These are phyloP conservation scores for Talaromyces pinophilus DNA, from an alignment of 2,329 filamentous ascomycete species.

Conservation along the genomic window DNA sequence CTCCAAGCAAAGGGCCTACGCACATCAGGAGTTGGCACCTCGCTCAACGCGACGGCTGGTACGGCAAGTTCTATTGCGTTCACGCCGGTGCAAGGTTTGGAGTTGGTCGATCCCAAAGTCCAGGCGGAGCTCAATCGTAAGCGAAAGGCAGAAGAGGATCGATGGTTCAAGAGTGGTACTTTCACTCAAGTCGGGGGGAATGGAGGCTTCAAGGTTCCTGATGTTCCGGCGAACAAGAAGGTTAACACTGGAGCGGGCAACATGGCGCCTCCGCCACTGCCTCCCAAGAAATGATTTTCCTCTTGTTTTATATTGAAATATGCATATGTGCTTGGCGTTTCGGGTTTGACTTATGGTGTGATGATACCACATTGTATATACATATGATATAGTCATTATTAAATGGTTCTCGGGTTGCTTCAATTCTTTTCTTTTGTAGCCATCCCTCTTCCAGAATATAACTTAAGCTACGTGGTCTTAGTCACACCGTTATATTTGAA, in stretches of 20 bases:
- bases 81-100: slow-evolving; percentile 89
- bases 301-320: neutral
- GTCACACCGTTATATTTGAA: neutral
- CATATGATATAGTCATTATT: slow-evolving; percentile 5
- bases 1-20: slow-evolving; percentile 71
- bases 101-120: slow-evolving; percentile 91
- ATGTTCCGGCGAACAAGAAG: slow-evolving; percentile 72
- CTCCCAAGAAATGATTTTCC: slow-evolving; percentile 29
- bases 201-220: slow-evolving; percentile 80
- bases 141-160: slow-evolving; percentile 88
- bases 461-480: neutral
- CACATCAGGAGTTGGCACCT: slow-evolving; percentile 76
- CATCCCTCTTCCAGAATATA: neutral
- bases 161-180: slow-evolving; percentile 96
- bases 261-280: slow-evolving; percentile 48
- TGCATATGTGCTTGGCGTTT: slow-evolving; percentile 20
- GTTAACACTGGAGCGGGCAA: slow-evolving; percentile 64
- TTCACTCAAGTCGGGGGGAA: slow-evolving; percentile 79
- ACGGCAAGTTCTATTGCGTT: slow-evolving; percentile 88
- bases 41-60: slow-evolving; percentile 64
- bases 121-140: slow-evolving; percentile 86
- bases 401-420: neutral
- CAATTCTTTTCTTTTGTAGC: neutral
- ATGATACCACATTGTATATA: slow-evolving; percentile 23
- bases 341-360: slow-evolving; percentile 14